Conservation (phyloP, 2,329 filamentous ascomycete species). For the Hypoxylon sp. region DNA sequence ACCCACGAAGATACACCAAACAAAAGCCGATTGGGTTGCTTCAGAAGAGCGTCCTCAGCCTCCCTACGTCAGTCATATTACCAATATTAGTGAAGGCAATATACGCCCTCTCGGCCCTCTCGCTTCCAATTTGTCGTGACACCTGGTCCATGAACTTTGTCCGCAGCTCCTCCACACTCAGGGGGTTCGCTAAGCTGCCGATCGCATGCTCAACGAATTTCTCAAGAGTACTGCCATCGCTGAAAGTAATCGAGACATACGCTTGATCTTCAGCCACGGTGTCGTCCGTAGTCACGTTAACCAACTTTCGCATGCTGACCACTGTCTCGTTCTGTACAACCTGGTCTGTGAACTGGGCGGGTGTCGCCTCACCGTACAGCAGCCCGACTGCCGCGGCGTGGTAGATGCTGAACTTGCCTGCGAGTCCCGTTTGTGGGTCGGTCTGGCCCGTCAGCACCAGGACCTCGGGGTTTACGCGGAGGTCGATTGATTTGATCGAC, state of each 20-base stretch:
- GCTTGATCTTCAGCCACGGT: conserved; percentile 60
- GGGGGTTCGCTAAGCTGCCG: conserved; percentile 64
- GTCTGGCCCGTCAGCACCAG: conserved; percentile 67
- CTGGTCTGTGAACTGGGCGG: conserved; percentile 64
- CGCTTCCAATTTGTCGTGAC: conserved; percentile 57
- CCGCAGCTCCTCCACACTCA: conserved; percentile 62
- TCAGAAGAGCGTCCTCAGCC: conserved; percentile 41
- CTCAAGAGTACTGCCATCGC: conserved; percentile 56
- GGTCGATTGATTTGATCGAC: conserved; percentile 59
- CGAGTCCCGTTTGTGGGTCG: conserved; percentile 63
- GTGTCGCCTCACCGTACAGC: conserved; percentile 65
- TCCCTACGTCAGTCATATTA: conserved; percentile 53
- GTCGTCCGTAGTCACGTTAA: conserved; percentile 60
- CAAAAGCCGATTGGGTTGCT: neutral
- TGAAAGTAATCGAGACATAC: conserved; percentile 53
- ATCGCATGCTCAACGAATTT: conserved; percentile 66
- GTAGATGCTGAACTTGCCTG: conserved; percentile 70
- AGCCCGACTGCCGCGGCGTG: conserved; percentile 67
- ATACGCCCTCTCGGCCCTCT: conserved; percentile 55
- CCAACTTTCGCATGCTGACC: conserved; percentile 60
- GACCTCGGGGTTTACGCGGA: conserved; percentile 66
- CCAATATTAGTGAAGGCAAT: conserved; percentile 53
- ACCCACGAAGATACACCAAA: neutral
- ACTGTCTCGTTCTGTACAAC: conserved; percentile 61
- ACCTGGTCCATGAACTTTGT: conserved; percentile 67